Percentiles rank a stretch among this genome's conserved stretches.
These are phyloP conservation scores for Pichia cephalocereana DNA, from an alignment of 805 yeast species.

Conservation along the genomic window DNA sequence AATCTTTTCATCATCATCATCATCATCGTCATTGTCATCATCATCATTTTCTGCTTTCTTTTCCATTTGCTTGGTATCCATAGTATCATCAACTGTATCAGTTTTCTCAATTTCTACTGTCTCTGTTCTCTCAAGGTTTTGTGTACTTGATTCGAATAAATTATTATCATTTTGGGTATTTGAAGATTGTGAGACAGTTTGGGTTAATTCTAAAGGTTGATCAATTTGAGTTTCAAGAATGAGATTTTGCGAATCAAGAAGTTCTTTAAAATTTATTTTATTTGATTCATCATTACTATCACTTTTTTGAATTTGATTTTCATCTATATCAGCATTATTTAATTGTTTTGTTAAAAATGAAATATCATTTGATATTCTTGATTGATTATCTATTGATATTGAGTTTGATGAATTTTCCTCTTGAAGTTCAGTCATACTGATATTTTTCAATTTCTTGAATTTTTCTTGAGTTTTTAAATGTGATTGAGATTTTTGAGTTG, in stretches of 20 bases:
- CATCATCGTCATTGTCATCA: constrained; percentile 10
- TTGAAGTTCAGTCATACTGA: not conserved
- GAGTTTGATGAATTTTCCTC: not conserved
- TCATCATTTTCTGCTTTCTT: constrained; percentile 2
- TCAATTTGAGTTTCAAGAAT: constrained; percentile 26
- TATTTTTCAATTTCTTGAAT: constrained; percentile 13
- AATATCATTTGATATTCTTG: not conserved
- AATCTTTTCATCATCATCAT: constrained; percentile 17
- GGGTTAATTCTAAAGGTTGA: not conserved
- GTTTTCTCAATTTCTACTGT: no score
- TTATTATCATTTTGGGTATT: not conserved
- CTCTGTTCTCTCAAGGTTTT: not conserved
- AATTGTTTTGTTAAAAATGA: constrained; percentile 4
- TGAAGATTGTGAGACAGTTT: not conserved
- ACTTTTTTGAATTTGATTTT: not conserved
- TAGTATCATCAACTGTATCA: not conserved
- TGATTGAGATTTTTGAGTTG: constrained; percentile 11
- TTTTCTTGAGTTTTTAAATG: constrained; percentile 8
- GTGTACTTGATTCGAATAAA: not conserved
- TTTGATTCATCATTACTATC: not conserved
- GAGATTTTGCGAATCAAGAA: constrained; percentile 23
- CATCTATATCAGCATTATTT: not conserved
- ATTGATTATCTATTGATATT: not conserved
- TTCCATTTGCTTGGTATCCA: not conserved
- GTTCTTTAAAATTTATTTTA: constrained; percentile 9